Conservation (phyloP, 208 protist species). For the Balamuthia mandrillaris region DNA sequence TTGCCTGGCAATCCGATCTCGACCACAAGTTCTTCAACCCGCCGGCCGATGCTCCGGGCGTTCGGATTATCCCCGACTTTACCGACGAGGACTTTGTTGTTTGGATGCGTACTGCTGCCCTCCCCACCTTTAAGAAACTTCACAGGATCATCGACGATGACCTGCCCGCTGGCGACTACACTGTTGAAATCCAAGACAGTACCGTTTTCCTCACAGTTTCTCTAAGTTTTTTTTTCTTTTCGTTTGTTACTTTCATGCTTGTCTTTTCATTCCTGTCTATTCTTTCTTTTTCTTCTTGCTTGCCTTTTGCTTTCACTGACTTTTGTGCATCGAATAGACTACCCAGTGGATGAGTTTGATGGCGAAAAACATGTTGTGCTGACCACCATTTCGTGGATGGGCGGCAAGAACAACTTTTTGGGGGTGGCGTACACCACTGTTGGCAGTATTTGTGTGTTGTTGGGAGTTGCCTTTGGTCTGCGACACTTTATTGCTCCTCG, state of each 20-base stretch:
- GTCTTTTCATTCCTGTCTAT: background rate
- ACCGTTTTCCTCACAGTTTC: background rate
- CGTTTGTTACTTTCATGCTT: background rate
- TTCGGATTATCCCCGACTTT: constrained; percentile 42
- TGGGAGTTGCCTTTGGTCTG: constrained; percentile 76
- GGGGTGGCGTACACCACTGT: constrained; percentile 84
- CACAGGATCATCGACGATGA: constrained; percentile 81
- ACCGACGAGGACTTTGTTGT: constrained; percentile 95
- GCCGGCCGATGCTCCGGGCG: background rate
- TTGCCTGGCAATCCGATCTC: constrained; percentile 88
- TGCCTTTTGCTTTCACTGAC: background rate
- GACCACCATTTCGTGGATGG: constrained; percentile 87
- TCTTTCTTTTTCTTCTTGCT: background rate
- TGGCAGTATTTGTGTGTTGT: constrained; percentile 79
- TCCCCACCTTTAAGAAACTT: constrained; percentile 96
- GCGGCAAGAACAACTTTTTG: constrained; percentile 91
- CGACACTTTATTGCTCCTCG: constrained; percentile 58
- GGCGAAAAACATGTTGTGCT: constrained; percentile 92
- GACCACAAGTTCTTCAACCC: constrained; percentile 79
- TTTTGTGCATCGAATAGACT: constrained; percentile 62
- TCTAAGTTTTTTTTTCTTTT: background rate
- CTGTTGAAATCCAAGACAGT: constrained; percentile 83
- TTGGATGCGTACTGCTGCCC: constrained; percentile 92
- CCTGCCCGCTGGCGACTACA: constrained; percentile 81
- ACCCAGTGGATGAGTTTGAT: constrained; percentile 81